Evolutionary conservation across 257 asterid genomes (phyloP).

Genomic region (Prunella vulgaris): DNA sequence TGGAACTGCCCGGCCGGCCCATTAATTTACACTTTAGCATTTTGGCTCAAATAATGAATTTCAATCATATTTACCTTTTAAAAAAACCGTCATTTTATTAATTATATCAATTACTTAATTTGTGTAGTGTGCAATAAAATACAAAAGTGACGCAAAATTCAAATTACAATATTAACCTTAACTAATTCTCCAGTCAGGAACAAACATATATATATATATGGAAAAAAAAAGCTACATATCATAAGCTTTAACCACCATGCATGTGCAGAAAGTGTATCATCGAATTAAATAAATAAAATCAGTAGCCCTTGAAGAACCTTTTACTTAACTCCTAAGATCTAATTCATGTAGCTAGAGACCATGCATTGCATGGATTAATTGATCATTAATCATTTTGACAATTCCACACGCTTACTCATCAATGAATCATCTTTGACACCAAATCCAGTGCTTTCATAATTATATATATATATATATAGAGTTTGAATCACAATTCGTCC

Average conservation of each 20-base stretch:
- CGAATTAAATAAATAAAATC: conserved; percentile 1
- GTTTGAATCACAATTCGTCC: too few relatives aligned
- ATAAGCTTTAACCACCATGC: conserved; percentile 9
- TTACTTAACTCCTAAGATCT: conserved; percentile 48
- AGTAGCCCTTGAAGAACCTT: conserved; percentile 17
- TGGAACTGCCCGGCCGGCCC: too few relatives aligned
- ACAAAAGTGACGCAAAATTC: too few relatives aligned
- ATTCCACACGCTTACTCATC: conserved; percentile 28
- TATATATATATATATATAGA: too few relatives aligned
- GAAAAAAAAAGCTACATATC: background rate
- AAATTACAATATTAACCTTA: background rate
- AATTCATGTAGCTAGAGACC: background rate
- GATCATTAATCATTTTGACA: conserved; percentile 29
- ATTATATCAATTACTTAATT: too few relatives aligned
- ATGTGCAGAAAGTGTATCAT: conserved; percentile 18
- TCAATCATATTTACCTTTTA: too few relatives aligned
- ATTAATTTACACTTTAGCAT: too few relatives aligned
- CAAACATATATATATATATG: too few relatives aligned
- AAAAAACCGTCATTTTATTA: too few relatives aligned
- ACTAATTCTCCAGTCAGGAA: background rate
- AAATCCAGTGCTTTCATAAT: background rate
- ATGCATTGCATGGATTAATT: background rate
- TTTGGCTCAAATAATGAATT: too few relatives aligned
- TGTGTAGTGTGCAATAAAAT: too few relatives aligned
- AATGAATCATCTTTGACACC: conserved; percentile 14